Conservation (phyloP, 176 grass and related monocot genomes). For the Avena eriantha region DNA sequence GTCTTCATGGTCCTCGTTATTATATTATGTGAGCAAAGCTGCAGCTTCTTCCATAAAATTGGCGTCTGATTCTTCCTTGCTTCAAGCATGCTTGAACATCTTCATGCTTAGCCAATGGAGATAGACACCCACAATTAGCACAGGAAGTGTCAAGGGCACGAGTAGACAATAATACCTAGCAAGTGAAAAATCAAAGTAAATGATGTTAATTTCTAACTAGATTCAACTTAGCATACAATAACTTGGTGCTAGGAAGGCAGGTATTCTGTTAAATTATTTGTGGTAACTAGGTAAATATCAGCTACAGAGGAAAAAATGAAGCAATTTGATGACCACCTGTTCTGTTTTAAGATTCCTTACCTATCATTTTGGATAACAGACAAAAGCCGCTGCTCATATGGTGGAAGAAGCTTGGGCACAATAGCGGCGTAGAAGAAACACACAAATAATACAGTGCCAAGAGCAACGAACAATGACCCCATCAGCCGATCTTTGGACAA, state of each 20-base stretch:
- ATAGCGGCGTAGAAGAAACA: constrained; percentile 49
- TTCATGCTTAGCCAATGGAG: constrained; percentile 91
- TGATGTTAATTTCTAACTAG: background rate
- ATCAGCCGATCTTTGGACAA: constrained; percentile 24
- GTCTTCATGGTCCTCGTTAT: no score
- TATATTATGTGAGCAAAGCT: no score
- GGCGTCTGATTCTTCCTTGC: background rate
- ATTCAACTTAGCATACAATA: background rate
- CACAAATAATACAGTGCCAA: constrained; percentile 43
- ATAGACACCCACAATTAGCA: constrained; percentile 69
- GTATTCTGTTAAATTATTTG: background rate
- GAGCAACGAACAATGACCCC: constrained; percentile 24
- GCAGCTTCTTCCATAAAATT: background rate
- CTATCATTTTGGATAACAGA: constrained; percentile 58
- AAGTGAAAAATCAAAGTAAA: background rate
- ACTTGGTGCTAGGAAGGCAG: background rate
- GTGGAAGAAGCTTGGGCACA: constrained; percentile 62
- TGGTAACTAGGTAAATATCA: no score
- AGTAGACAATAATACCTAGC: constrained; percentile 80
- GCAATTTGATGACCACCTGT: no score
- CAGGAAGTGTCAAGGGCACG: constrained; percentile 70
- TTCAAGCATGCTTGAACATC: constrained; percentile 90
- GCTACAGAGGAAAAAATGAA: no score
- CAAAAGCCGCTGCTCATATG: constrained; percentile 48
- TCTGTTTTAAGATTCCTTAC: constrained; percentile 30